phyloP scores from a whole-genome alignment of 108 stramenopile genomes.

The Cyclotella sp. region DNA sequence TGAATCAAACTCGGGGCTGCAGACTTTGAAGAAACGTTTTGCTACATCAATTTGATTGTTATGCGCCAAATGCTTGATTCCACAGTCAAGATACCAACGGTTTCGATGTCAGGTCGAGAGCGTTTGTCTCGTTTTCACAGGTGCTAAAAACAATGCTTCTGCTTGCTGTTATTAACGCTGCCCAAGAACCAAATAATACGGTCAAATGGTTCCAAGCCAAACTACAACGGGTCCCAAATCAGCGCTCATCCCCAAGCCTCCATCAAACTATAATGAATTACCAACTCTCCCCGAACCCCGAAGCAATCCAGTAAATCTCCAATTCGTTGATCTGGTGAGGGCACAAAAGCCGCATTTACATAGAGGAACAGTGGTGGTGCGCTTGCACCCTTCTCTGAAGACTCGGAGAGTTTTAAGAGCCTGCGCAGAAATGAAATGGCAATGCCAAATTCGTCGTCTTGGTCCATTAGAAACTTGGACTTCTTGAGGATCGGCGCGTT shows the following conservation, averaged over 20 bases:
- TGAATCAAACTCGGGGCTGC: too few relatives aligned
- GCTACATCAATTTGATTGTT: too few relatives aligned
- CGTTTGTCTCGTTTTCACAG: too few relatives aligned
- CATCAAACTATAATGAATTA: slow-evolving; percentile 89
- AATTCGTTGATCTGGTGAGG: slow-evolving; percentile 73
- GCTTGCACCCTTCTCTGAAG: slow-evolving; percentile 1
- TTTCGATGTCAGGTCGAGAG: too few relatives aligned
- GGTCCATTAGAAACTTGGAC: slow-evolving; percentile 78
- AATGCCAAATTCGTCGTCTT: slow-evolving; percentile 71
- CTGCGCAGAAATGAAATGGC: slow-evolving; percentile 77
- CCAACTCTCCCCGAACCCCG: slow-evolving; percentile 78
- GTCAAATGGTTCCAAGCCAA: neutral
- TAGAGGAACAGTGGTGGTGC: slow-evolving; percentile 75
- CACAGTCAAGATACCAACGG: too few relatives aligned
- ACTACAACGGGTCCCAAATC: neutral
- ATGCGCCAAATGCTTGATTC: too few relatives aligned
- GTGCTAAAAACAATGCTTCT: too few relatives aligned
- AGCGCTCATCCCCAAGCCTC: slow-evolving; percentile 80
- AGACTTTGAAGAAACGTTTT: too few relatives aligned
- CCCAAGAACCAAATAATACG: too few relatives aligned
- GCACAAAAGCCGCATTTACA: slow-evolving; percentile 79
- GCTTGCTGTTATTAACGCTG: too few relatives aligned
- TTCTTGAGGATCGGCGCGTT: slow-evolving; percentile 88
- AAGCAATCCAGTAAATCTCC: slow-evolving; percentile 83
- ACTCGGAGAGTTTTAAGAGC: slow-evolving; percentile 52